phyloP scores from a whole-genome alignment of 2,329 filamentous ascomycete species.

The Fusarium nematophilum region DNA sequence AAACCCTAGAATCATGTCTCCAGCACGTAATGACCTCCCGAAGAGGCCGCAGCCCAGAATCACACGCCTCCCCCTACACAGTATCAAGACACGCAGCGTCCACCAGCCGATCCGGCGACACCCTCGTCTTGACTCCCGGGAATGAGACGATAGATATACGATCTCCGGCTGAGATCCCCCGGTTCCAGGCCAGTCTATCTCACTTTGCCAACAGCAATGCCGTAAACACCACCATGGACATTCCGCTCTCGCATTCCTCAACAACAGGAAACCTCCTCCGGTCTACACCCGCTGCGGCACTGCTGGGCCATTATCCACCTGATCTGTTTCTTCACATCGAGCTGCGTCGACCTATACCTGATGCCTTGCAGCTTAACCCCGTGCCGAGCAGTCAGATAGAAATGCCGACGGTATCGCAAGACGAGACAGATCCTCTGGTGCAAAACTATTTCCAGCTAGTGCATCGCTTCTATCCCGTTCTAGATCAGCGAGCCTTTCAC shows the following conservation, averaged over 20 bases:
- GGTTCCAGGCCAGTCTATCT: constrained; percentile 12
- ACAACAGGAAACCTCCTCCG: constrained; percentile 28
- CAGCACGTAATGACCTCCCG: constrained; percentile 21
- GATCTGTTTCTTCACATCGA: constrained; percentile 35
- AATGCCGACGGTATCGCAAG: constrained; percentile 3
- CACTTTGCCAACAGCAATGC: constrained; percentile 38
- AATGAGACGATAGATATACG: constrained; percentile 16
- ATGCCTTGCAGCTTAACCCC: constrained; percentile 14
- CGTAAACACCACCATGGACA: constrained; percentile 38
- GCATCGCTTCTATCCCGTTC: constrained; percentile 31
- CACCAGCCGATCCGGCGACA: background rate
- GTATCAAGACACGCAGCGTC: constrained; percentile 17
- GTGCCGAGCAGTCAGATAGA: constrained; percentile 23
- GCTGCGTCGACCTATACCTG: constrained; percentile 20
- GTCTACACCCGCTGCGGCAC: constrained; percentile 25
- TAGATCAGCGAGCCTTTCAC: constrained; percentile 23
- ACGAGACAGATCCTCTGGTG: constrained; percentile 21
- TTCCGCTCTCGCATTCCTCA: constrained; percentile 32
- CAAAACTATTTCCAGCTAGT: constrained; percentile 31
- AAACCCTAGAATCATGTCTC: constrained; percentile 26
- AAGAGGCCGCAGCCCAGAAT: constrained; percentile 9
- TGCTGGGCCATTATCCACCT: constrained; percentile 26
- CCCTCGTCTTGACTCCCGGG: constrained; percentile 9
- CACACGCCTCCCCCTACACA: constrained; percentile 18
- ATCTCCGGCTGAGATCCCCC: constrained; percentile 16